Base-by-base conservation (phyloP, 441 rosid genomes). In the Adansonia gregorii region DNA sequence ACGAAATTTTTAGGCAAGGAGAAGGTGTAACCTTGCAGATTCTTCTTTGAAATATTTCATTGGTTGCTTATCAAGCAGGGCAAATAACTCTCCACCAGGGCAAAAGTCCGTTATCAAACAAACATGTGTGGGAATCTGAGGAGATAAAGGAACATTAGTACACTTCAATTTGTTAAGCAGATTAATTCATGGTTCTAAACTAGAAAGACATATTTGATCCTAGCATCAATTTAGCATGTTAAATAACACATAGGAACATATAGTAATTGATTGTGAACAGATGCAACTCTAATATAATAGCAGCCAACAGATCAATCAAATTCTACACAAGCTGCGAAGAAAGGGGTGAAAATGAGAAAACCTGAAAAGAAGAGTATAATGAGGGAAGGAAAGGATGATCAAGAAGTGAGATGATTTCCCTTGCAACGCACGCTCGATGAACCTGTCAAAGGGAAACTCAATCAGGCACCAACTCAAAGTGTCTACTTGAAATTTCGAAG, bases 361-460 rank as follows among this genome's bases (percentile, higher is more conserved):
- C 99, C 98, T 94, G 91, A 87, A 94, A 96, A 56, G 98, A 96
- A 74, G 94, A 75, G 74, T 94, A 96, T 56, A 94, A 90, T 8
- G 98, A 85, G 56, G 98, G 99, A 82, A 93, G 97, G 81, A 96
- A 94, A 68, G 99, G 98, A 86, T 96, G 98, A 84, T 96, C 99
- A 79, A 96, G 85, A 78, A 83, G 87, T 10, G 97, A 87, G 78
- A 93, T 92, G 64, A 95, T 95, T 82, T 91, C 98, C 83, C 98
- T 89, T 87, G 94, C 99, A 72, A 87, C 79, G 80, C 98, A 90
- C 77, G 97, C 92, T 86, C 98, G 87, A 80, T 96, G 99, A 68
- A 92, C 98, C 97, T 93, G 90, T 67, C 35, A 27, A 81, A 27
- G 69, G 41, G 14, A 67, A 78, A 45, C 6, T 1, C 60, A 43